Percentiles rank a stretch among this genome's conserved stretches.
These are phyloP conservation scores for Nicotiana attenuata DNA, from an alignment of 257 asterid genomes.

Conservation along the genomic window DNA sequence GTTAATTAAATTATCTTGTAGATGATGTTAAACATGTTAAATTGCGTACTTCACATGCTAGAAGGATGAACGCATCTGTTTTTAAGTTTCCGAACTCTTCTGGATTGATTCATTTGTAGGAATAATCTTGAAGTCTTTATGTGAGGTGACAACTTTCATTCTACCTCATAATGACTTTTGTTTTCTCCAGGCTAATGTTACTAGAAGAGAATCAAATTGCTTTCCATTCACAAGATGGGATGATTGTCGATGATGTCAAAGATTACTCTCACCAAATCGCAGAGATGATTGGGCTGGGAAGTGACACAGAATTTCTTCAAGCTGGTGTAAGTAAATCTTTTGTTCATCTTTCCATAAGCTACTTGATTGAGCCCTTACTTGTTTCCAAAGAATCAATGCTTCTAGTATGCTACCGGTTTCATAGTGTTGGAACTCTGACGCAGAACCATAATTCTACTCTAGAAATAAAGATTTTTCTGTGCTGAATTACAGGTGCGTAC, in stretches of 20 bases:
- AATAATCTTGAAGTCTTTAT: neutral
- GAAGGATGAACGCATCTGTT: neutral
- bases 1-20: constrained; percentile 4
- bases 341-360: neutral
- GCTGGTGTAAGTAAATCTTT: constrained; percentile 70
- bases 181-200: constrained; percentile 77
- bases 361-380: neutral
- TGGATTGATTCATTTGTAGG: neutral
- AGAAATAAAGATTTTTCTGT: constrained; percentile 14
- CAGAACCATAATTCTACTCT: neutral
- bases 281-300: constrained; percentile 86
- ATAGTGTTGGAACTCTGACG: neutral
- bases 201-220: constrained; percentile 97
- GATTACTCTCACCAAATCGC: constrained; percentile 90
- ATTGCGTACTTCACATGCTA: neutral
- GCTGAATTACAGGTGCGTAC: constrained; percentile 66
- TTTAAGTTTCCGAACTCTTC: neutral
- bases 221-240: constrained; percentile 82
- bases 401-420: neutral
- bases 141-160: neutral
- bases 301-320: constrained; percentile 69
- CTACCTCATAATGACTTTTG: constrained; percentile 5
- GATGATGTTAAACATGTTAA: neutral
- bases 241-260: constrained; percentile 69
- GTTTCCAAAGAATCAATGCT: neutral